Evolutionary conservation across 306 rosid genomes (phyloP).

Genomic region (Cucumis cinereus): DNA sequence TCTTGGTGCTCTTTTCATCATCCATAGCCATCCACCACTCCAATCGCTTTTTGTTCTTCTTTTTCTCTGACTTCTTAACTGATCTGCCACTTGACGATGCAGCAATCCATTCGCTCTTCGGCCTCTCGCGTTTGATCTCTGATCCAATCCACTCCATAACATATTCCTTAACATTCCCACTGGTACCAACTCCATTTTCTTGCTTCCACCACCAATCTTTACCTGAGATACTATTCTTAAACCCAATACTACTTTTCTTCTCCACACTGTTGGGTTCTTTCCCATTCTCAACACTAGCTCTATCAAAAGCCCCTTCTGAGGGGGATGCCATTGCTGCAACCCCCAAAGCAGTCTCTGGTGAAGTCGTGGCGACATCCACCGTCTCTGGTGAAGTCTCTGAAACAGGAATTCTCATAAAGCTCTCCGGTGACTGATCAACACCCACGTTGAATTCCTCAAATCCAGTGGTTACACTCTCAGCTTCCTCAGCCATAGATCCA

Average conservation of each 20-base stretch:
- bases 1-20: conserved; percentile 31
- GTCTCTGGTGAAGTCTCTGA: conserved; percentile 29
- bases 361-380: conserved; percentile 4
- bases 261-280: conserved; percentile 14
- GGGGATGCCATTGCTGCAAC: conserved; percentile 11
- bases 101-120: conserved; percentile 26
- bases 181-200: conserved; percentile 31
- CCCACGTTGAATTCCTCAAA: conserved; percentile 42
- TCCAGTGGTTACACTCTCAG: conserved; percentile 46
- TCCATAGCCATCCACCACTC: conserved; percentile 97
- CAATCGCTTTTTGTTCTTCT: conserved; percentile 39
- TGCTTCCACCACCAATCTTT: conserved; percentile 79
- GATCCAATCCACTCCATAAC: conserved; percentile 93
- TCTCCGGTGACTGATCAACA: conserved; percentile 46
- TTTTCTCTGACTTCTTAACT: conserved; percentile 24
- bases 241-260: conserved; percentile 23
- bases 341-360: conserved; percentile 23
- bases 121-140: conserved; percentile 51
- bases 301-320: conserved; percentile 4
- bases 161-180: conserved; percentile 63
- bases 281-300: conserved; percentile 27
- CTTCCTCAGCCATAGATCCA: conserved; percentile 57
- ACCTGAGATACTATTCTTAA: conserved; percentile 23
- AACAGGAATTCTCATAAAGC: conserved; percentile 10
- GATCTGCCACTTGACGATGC: conserved; percentile 18